Evolutionary conservation across 139 green algal genomes (phyloP).

Genomic region (Limnomonas spitsbergensis): DNA sequence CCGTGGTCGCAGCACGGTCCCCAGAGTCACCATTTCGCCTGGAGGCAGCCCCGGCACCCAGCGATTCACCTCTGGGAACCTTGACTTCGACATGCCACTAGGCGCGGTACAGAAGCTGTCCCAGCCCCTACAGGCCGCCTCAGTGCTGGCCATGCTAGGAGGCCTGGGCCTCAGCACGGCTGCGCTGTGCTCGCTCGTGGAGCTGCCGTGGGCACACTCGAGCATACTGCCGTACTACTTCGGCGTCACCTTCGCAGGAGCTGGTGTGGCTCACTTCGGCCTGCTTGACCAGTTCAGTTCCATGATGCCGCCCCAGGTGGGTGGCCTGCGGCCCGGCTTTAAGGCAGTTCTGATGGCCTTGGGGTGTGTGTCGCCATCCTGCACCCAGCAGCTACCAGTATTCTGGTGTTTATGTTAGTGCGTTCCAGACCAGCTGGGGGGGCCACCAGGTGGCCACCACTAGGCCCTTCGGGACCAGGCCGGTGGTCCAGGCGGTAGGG

Average conservation of each 20-base stretch:
- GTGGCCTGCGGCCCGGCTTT: background rate
- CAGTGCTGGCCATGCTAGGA: background rate
- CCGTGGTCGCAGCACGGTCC: too few species aligned
- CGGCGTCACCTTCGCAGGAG: background rate
- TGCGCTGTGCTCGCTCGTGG: background rate
- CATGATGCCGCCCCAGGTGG: background rate
- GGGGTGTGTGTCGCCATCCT: too few species aligned
- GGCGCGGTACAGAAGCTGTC: background rate
- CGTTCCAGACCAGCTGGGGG: too few species aligned
- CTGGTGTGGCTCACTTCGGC: slow-evolving; percentile 15
- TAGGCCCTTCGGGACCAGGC: background rate
- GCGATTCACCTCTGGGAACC: background rate
- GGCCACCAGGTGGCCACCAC: background rate
- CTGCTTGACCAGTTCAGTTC: background rate
- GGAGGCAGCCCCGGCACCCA: background rate
- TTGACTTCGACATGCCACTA: background rate
- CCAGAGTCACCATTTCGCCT: too few species aligned
- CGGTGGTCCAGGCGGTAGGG: background rate
- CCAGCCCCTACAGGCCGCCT: background rate
- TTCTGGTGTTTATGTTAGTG: too few species aligned
- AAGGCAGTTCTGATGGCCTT: too few species aligned
- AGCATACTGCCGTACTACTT: background rate
- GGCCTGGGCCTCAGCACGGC: slow-evolving; percentile 2
- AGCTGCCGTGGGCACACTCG: background rate
- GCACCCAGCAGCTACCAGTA: too few species aligned